Conservation (phyloP, 352 stramenopile genomes). For the Globisporangium uncinulatum region DNA sequence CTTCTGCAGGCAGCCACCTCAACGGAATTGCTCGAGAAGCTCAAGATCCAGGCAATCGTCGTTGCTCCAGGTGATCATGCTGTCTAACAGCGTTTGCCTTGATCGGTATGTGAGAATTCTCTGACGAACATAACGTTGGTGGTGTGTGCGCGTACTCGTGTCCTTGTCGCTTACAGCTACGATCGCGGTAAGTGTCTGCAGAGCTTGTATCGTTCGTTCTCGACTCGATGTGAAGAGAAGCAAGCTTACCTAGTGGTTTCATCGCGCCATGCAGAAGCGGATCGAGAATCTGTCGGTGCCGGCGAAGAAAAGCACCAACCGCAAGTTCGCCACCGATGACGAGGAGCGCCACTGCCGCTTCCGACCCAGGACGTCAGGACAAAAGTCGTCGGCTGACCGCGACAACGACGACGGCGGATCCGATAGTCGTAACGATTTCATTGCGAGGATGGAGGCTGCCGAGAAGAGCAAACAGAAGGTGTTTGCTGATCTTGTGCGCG, state of each 20-base stretch:
- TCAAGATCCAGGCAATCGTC: conserved; percentile 42
- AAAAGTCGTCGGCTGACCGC: conserved; percentile 26
- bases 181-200: neutral
- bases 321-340: conserved; percentile 65
- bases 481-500: neutral
- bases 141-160: neutral
- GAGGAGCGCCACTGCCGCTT: conserved; percentile 76
- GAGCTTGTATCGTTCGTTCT: too few species aligned
- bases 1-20: conserved; percentile 42
- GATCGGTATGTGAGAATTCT: too few species aligned
- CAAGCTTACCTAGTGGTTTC: neutral
- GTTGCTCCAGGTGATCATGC: conserved; percentile 29
- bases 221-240: neutral
- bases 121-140: neutral
- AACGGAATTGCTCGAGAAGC: conserved; percentile 33
- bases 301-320: conserved; percentile 25
- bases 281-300: conserved; percentile 57
- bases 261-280: conserved; percentile 33
- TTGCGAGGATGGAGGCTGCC: conserved; percentile 72
- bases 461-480: conserved; percentile 79
- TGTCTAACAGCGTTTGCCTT: too few species aligned
- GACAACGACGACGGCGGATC: conserved; percentile 15
- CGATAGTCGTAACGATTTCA: conserved; percentile 29
- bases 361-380: conserved; percentile 22
- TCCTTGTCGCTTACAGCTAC: neutral